Base-by-base conservation (phyloP, 306 rosid species). In the Neltuma alba region DNA sequence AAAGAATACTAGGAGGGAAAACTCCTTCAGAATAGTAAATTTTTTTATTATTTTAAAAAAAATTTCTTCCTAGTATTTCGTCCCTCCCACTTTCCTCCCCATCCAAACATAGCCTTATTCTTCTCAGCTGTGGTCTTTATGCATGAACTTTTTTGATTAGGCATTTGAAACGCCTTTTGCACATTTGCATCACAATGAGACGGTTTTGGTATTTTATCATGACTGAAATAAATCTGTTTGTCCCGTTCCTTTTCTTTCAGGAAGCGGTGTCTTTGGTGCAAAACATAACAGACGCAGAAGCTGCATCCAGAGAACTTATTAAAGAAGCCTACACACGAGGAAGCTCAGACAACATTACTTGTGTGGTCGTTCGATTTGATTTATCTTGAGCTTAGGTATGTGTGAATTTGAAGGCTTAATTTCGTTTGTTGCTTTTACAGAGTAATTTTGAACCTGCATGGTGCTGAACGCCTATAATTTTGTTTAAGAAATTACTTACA, bases 321-420 rank as follows among this genome's bases (percentile, higher is more conserved):
- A 83, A 89, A 85, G 95, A 91, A 82, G 98, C 98, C 74, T 93
- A 82, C 80, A 77, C 85, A 1, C 85, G 89, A 38, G 98, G 98
- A 72, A 93, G 98, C 85, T 78, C 98, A 20, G 98, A 93, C 84
- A 93, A 93, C 83, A 93, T 93, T 69, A 93, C 98, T 27, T 90
- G 97, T 63, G 91, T 93, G 1, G 94, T 93, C 48, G 98, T 91
- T 76, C 92, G 94, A 62, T 93, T 93, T 78, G 96, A 83, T 81
- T 33, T 82, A 54, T 77, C 94, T 15, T 92, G 91, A 89, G 60
- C 64, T 36, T 33, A 70, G 87, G 80, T 71, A 75, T 85, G 57
- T 64, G 28, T 77, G 45, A 65, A 31, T 23, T 33, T 15, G 15
- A 74, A 52, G 34, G 34, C 41, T 36, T 9, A 21, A 54, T 21